These are phyloP conservation scores for Cryphonectria naterciae DNA, from an alignment of 2,329 filamentous ascomycete genomes.

Conservation along the genomic window DNA sequence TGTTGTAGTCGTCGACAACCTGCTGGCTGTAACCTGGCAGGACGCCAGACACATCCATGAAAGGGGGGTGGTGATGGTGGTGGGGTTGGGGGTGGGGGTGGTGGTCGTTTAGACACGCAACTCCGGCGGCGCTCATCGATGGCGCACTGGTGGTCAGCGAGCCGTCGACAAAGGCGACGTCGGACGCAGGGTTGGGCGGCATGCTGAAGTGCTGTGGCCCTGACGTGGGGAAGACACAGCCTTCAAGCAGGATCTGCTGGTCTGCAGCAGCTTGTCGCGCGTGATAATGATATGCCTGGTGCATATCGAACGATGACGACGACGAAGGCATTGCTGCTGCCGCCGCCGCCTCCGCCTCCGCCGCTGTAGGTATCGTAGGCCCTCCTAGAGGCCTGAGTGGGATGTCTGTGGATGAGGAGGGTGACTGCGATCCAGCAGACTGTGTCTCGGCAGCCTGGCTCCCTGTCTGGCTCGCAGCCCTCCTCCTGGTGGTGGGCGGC, in stretches of 20 bases:
- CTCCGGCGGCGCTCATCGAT: neutral
- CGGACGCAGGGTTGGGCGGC: neutral
- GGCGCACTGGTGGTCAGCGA: constrained; percentile 10
- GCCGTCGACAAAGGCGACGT: constrained; percentile 7
- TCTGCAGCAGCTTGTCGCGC: constrained; percentile 4
- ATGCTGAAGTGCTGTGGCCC: constrained; percentile 3
- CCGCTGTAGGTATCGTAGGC: constrained; percentile 11
- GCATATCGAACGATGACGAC: neutral
- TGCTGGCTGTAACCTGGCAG: constrained; percentile 11
- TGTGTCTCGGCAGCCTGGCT: neutral
- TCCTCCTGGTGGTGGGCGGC: constrained; percentile 1
- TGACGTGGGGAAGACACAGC: constrained; percentile 15
- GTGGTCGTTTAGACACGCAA: neutral
- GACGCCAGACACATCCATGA: constrained; percentile 10
- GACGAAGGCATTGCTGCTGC: too few relatives aligned
- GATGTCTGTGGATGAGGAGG: constrained; percentile 11
- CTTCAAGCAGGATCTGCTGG: constrained; percentile 17
- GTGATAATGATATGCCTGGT: constrained; percentile 7
- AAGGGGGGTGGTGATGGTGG: constrained; percentile 1
- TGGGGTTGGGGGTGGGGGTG: neutral
- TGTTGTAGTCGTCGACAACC: constrained; percentile 15
- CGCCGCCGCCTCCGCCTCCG: neutral
- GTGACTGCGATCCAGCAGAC: constrained; percentile 10
- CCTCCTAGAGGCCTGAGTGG: constrained; percentile 18
- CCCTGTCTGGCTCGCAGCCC: neutral